phyloP scores from a whole-genome alignment of 352 stramenopile genomes.

The Phytophthora crassamura region DNA sequence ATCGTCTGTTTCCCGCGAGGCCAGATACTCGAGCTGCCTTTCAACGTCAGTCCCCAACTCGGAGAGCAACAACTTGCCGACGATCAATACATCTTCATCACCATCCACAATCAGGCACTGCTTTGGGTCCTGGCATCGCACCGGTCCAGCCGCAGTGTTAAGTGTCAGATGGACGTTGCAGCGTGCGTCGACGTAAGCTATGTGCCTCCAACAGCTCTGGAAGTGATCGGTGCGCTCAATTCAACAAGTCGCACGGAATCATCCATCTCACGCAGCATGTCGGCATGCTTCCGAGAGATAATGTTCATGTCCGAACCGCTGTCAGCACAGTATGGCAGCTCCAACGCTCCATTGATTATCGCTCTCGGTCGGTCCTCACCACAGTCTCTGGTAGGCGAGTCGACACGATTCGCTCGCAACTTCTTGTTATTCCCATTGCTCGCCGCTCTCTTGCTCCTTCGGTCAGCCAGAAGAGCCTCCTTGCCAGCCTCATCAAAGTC shows the following conservation, averaged over 20 bases:
- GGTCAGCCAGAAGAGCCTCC: constrained; percentile 7
- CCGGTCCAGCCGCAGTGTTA: constrained; percentile 7
- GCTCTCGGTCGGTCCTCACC: not conserved
- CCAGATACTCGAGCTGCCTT: constrained; percentile 7
- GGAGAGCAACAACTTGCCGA: constrained; percentile 2
- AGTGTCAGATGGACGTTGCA: not conserved
- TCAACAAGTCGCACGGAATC: not conserved
- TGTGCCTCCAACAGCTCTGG: not conserved
- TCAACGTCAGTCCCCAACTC: constrained; percentile 10
- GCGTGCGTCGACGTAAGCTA: not conserved
- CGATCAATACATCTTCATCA: constrained; percentile 3
- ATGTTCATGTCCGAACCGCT: constrained; percentile 27
- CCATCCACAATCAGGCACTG: constrained; percentile 5
- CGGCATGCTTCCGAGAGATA: constrained; percentile 4
- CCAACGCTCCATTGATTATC: constrained; percentile 1
- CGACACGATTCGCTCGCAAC: constrained; percentile 1
- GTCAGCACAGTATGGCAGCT: constrained; percentile 16
- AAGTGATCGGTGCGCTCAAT: not conserved
- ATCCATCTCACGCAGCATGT: not conserved
- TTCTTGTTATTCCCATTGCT: not conserved
- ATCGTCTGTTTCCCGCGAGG: not conserved
- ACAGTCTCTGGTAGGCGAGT: not conserved
- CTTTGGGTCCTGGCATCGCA: constrained; percentile 3
- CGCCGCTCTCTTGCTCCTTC: not conserved
- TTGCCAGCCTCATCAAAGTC: constrained; percentile 16